Conservation (phyloP, 306 rosid species). For the Begonia fuchsioides region DNA sequence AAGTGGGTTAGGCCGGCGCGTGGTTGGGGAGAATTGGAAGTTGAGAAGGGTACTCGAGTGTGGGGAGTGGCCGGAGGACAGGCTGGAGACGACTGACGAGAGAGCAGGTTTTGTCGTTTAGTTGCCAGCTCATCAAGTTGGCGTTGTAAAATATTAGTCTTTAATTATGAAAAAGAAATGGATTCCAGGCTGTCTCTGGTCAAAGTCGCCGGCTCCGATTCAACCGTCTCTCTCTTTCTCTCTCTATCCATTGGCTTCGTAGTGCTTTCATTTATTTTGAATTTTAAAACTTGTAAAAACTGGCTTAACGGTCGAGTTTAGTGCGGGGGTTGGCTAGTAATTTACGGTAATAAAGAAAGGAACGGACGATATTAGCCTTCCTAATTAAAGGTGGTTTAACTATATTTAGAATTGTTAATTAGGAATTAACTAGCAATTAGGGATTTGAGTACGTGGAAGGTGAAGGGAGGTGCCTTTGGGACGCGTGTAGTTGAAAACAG, state of each 20-base stretch:
- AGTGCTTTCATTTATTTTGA: conserved; percentile 1
- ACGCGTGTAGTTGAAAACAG: conserved; percentile 13
- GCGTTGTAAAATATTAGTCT: not conserved
- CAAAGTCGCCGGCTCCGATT: conserved; percentile 14
- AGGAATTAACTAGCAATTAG: not conserved
- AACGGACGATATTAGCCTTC: not conserved
- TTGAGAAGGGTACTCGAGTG: not conserved
- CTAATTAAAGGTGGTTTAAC: no score
- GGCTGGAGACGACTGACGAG: not conserved
- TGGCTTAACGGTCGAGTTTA: not conserved
- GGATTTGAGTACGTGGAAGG: conserved; percentile 2
- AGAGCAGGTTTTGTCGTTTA: not conserved
- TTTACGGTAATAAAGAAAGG: no score
- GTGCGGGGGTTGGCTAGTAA: no score
- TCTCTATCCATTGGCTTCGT: not conserved
- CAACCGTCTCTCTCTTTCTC: conserved; percentile 16
- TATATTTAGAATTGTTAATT: no score
- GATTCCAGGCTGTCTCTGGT: conserved; percentile 12
- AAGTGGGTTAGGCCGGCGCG: not conserved
- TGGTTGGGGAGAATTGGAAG: not conserved
- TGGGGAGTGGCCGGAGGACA: not conserved
- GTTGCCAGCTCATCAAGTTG: not conserved
- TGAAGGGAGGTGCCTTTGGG: not conserved
- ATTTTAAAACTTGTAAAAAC: conserved; percentile 1
- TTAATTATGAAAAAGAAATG: conserved; percentile 1